Conservation (phyloP, 2,329 filamentous ascomycete species). For the Fusarium multiceps region DNA sequence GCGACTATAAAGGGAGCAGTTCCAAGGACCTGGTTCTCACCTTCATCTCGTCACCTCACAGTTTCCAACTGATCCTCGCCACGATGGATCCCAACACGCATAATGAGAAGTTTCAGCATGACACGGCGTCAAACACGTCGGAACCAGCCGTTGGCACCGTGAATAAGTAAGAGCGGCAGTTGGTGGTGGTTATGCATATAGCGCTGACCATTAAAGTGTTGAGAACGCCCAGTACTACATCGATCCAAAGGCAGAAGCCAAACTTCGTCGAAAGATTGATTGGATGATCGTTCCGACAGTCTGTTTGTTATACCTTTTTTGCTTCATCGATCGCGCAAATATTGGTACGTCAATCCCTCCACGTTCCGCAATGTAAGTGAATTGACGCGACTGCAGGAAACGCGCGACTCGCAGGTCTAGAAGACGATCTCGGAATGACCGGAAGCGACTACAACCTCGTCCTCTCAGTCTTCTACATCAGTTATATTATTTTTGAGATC, state of each 20-base stretch:
- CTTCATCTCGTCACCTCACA: neutral
- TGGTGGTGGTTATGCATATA: fast-evolving
- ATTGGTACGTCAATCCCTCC: conserved; percentile 1
- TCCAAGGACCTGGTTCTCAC: neutral
- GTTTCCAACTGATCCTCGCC: neutral
- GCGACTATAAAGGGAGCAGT: neutral
- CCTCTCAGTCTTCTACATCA: conserved; percentile 71
- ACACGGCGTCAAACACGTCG: conserved; percentile 12
- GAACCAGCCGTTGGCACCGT: neutral
- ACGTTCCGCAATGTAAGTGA: fast-evolving
- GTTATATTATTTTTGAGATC: conserved; percentile 74
- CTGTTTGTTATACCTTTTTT: conserved; percentile 67
- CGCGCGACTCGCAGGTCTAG: conserved; percentile 32
- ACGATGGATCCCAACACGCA: conserved; percentile 1
- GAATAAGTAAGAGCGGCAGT: neutral
- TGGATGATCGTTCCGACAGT: conserved; percentile 28
- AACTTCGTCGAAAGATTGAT: conserved; percentile 24
- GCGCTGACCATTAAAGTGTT: conserved; percentile 1
- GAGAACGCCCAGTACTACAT: conserved; percentile 15
- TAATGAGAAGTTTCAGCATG: conserved; percentile 19
- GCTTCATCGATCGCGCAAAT: conserved; percentile 69
- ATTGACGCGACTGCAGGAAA: conserved; percentile 22
- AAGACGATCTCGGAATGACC: conserved; percentile 35
- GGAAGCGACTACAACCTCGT: conserved; percentile 72
- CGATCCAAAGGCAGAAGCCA: conserved; percentile 21